Percentiles rank a stretch among this genome's conserved stretches.
Evolutionary conservation across 208 protist genomes (phyloP).

Genomic region (Acanthamoeba healyi): DNA sequence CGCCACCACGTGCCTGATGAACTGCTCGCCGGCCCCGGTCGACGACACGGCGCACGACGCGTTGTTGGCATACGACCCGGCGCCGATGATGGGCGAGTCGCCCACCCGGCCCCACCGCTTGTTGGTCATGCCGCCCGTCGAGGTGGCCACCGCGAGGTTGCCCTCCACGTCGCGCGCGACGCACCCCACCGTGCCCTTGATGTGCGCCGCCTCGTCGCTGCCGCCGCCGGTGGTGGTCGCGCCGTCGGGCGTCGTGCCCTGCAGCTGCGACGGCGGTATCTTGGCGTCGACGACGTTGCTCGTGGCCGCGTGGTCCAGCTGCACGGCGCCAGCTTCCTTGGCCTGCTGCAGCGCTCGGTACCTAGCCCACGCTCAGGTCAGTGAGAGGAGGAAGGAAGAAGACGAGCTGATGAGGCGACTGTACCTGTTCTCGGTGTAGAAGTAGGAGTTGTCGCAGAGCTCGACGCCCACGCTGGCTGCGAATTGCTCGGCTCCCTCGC

Average conservation of each 20-base stretch:
- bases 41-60: conserved; percentile 77
- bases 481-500: conserved; percentile 74
- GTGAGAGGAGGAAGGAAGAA: background rate
- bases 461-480: conserved; percentile 22
- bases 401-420: too few relatives aligned
- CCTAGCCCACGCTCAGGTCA: background rate
- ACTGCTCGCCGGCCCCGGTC: conserved; percentile 84
- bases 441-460: conserved; percentile 2
- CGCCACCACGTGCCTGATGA: conserved; percentile 76
- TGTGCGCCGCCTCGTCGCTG: background rate
- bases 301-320: background rate
- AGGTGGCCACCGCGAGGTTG: conserved; percentile 84
- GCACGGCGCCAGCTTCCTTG: background rate
- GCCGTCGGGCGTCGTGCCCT: background rate
- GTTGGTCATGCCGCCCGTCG: conserved; percentile 88
- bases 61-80: conserved; percentile 84
- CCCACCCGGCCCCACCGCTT: conserved; percentile 84
- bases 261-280: background rate
- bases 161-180: conserved; percentile 79
- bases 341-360: conserved; percentile 11
- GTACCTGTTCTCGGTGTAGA: background rate
- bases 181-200: conserved; percentile 81
- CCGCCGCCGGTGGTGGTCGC: background rate
- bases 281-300: conserved; percentile 3
- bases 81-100: conserved; percentile 86